phyloP scores from a whole-genome alignment of 164 flowering plant species.

The Chimonanthus salicifolius region DNA sequence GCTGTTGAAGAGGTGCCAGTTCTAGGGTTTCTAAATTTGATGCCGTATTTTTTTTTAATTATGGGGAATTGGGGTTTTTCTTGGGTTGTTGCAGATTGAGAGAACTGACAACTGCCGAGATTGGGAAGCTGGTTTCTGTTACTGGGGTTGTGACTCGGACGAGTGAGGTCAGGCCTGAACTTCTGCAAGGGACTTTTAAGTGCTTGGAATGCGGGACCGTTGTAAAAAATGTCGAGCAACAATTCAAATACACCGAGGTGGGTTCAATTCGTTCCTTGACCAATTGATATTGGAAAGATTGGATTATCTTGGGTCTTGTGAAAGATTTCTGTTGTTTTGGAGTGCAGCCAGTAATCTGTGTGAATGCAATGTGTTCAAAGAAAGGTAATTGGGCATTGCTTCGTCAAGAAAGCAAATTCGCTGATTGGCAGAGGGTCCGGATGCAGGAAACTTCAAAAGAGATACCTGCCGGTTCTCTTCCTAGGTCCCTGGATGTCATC shows the following conservation, averaged over 20 bases:
- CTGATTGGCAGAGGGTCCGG: slow-evolving; percentile 98
- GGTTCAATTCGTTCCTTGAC: not conserved
- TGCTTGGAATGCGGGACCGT: slow-evolving; percentile 83
- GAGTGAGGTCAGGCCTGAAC: slow-evolving; percentile 98
- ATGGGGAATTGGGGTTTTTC: not conserved
- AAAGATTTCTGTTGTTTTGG: not conserved
- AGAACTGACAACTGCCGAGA: slow-evolving; percentile 57
- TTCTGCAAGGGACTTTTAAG: slow-evolving; percentile 86
- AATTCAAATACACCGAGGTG: slow-evolving; percentile 96
- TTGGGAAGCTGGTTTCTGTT: slow-evolving; percentile 85
- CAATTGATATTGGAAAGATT: not conserved
- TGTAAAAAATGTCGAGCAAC: slow-evolving; percentile 87
- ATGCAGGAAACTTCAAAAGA: slow-evolving; percentile 98
- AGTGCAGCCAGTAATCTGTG: slow-evolving; percentile 83
- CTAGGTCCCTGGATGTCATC: slow-evolving; percentile 91
- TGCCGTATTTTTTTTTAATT: not conserved
- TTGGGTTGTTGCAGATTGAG: slow-evolving; percentile 48
- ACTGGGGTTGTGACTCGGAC: slow-evolving; percentile 93
- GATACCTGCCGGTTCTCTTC: slow-evolving; percentile 96
- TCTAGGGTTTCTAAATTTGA: not conserved
- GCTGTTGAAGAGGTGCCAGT: slow-evolving; percentile 39
- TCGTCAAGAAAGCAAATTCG: slow-evolving; percentile 90
- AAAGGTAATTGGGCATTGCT: slow-evolving; percentile 72
- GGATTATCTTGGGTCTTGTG: not conserved
- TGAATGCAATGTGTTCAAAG: slow-evolving; percentile 59